Evolutionary conservation across 768 basidiomycete species (phyloP).

Genomic region (Russula virescens): DNA sequence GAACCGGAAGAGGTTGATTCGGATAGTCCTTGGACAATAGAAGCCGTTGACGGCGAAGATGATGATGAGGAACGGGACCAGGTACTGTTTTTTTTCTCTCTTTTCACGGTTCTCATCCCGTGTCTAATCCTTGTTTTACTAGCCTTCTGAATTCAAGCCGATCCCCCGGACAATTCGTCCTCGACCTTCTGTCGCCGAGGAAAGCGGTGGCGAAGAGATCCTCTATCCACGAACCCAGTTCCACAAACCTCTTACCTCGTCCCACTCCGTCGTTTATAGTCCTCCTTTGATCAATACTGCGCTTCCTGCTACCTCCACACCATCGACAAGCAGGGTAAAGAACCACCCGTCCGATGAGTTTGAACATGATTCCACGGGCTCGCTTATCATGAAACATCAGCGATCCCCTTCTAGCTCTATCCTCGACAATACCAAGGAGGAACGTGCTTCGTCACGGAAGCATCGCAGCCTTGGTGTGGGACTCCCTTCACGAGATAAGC

Average conservation of each 20-base stretch:
- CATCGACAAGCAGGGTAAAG: slow-evolving; percentile 25
- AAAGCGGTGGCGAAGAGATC: slow-evolving; percentile 88
- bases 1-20: slow-evolving; percentile 48
- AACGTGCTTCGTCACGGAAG: slow-evolving; percentile 18
- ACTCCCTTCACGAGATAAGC: slow-evolving; percentile 39
- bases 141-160: slow-evolving; percentile 37
- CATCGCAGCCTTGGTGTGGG: slow-evolving; percentile 25
- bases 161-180: slow-evolving; percentile 48
- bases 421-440: slow-evolving; percentile 41
- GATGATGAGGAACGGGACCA: slow-evolving; percentile 57
- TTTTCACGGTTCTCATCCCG: slow-evolving; percentile 9
- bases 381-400: slow-evolving; percentile 22
- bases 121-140: slow-evolving; percentile 31
- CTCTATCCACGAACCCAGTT: slow-evolving; percentile 63
- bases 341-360: slow-evolving; percentile 34
- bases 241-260: background rate
- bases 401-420: slow-evolving; percentile 19
- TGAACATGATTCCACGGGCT: slow-evolving; percentile 28
- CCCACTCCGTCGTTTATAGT: background rate
- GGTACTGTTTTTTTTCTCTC: slow-evolving; percentile 35
- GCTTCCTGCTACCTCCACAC: slow-evolving; percentile 23
- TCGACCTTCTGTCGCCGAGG: slow-evolving; percentile 65
- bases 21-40: slow-evolving; percentile 86
- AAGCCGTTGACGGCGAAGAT: slow-evolving; percentile 81
- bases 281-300: background rate